These are phyloP conservation scores for Schwanniomyces etchellsii DNA, from an alignment of 1,139 yeast genomes.

Conservation along the genomic window DNA sequence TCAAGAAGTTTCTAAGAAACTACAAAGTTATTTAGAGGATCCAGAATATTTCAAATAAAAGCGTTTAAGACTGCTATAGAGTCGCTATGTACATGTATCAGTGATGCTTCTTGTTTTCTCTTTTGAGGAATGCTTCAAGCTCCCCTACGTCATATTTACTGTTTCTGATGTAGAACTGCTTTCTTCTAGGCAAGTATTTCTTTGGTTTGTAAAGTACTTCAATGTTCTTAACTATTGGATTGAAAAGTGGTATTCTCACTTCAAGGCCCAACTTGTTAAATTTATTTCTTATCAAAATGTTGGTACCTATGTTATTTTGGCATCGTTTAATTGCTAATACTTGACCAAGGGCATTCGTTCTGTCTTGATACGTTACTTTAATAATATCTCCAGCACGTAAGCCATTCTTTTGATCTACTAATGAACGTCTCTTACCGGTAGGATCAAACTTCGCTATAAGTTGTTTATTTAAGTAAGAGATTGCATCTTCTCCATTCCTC, in stretches of 20 bases:
- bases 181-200: slow-evolving; percentile 65
- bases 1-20: slow-evolving; percentile 16
- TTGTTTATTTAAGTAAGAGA: slow-evolving; percentile 44
- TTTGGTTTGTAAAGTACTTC: slow-evolving; percentile 72
- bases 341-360: slow-evolving; percentile 70
- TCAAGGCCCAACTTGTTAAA: slow-evolving; percentile 78
- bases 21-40: too few species aligned
- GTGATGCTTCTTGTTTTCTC: slow-evolving; percentile 13
- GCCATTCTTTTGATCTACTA: slow-evolving; percentile 47
- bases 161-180: slow-evolving; percentile 84
- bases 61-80: too few species aligned
- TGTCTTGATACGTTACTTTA: slow-evolving; percentile 66
- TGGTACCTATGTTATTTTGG: slow-evolving; percentile 57
- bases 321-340: slow-evolving; percentile 68
- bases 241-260: slow-evolving; percentile 69
- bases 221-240: slow-evolving; percentile 68
- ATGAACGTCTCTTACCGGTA: slow-evolving; percentile 62
- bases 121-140: slow-evolving; percentile 44
- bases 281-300: slow-evolving; percentile 72
- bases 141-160: slow-evolving; percentile 81
- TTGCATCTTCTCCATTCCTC: slow-evolving; percentile 45
- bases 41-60: too few species aligned
- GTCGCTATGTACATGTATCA: too few species aligned
- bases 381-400: slow-evolving; percentile 79
- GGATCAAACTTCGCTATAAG: slow-evolving; percentile 62